Evolutionary conservation across 2,329 filamentous ascomycete genomes (phyloP), one percentile per base, ranked within the genome.

Genomic region (Sarocladium kiliense): DNA sequence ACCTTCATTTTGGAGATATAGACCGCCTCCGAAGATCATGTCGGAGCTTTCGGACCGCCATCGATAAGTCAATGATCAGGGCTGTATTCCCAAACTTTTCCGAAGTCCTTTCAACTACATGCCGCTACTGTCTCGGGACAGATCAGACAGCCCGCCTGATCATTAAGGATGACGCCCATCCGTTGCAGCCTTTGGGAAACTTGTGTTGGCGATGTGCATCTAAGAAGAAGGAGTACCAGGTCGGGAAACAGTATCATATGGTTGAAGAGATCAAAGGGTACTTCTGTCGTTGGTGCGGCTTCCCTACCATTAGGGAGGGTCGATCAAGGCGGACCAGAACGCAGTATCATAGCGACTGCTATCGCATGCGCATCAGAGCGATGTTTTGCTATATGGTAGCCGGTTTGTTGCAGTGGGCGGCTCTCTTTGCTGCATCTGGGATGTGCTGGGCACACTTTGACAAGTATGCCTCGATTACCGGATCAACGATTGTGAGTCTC

Each of bases 251-350:
- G 59, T 66, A 74, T n/a, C 60, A 60, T 0, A 64, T 77, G 41
- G 73, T 65, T 5, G 71, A 71, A 42, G 61, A 62, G 18, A 58
- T 61, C 10, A 61, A 58, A 3, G 66, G 69, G 26, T 75, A 68
- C 65, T 65, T 74, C 11, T 78, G 75, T 44, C 68, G 74, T 6
- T 77, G 73, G 67, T 77, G 75, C 61, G 74, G 75, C 0, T 68
- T 64, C 56, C 74, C 74, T 7, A 64, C 75, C 30, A 59, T 62
- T 19, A 45, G 36, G 23, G 4, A 56, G 57, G 3, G 62, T 62
- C 25, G 57, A 62, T 11, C 67, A 66, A 9, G 67, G 62, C 58
- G 66, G 67, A 6, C 65, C 11, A 10, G 69, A 53, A 64, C 68
- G 30, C 69, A 76, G 61, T 76, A 75, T 56, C 75, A 77, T 58